These are phyloP conservation scores for Sonneratia caseolaris DNA, from an alignment of 345 rosid genomes.

Conservation along the genomic window DNA sequence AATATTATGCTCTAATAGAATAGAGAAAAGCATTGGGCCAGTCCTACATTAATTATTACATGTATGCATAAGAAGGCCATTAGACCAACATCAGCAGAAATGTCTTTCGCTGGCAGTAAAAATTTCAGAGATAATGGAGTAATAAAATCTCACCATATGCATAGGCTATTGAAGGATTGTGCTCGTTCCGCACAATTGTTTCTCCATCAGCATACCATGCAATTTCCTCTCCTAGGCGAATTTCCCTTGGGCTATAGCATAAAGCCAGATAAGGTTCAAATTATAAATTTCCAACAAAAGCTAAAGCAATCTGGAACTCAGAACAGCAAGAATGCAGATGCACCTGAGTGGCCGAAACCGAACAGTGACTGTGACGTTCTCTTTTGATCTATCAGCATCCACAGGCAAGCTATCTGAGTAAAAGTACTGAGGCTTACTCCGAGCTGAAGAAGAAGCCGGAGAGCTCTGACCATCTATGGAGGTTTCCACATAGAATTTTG, in stretches of 20 bases:
- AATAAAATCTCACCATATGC: conserved; percentile 65
- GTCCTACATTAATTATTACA: neutral
- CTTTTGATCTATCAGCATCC: conserved; percentile 54
- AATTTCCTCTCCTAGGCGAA: conserved; percentile 95
- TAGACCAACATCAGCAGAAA: neutral
- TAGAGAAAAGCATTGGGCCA: neutral
- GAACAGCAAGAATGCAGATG: conserved; percentile 7
- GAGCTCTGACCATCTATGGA: conserved; percentile 88
- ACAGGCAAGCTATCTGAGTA: conserved; percentile 40
- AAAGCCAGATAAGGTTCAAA: conserved; percentile 15
- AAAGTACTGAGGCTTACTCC: conserved; percentile 65
- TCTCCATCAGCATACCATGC: conserved; percentile 99
- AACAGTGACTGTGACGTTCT: conserved; percentile 86
- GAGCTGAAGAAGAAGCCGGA: conserved; percentile 89
- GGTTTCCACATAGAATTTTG: conserved; percentile 66
- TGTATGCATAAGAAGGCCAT: neutral
- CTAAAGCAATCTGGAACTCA: neutral
- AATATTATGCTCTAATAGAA: neutral
- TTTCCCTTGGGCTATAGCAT: conserved; percentile 73
- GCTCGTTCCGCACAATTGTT: conserved; percentile 79
- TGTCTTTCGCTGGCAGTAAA: neutral
- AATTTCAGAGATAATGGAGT: neutral
- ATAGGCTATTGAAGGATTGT: conserved; percentile 78
- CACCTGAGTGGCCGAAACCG: conserved; percentile 97
- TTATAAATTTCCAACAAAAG: conserved; percentile 6